phyloP scores from a whole-genome alignment of 2,329 filamentous ascomycete species.

The Verticillium albo-atrum region DNA sequence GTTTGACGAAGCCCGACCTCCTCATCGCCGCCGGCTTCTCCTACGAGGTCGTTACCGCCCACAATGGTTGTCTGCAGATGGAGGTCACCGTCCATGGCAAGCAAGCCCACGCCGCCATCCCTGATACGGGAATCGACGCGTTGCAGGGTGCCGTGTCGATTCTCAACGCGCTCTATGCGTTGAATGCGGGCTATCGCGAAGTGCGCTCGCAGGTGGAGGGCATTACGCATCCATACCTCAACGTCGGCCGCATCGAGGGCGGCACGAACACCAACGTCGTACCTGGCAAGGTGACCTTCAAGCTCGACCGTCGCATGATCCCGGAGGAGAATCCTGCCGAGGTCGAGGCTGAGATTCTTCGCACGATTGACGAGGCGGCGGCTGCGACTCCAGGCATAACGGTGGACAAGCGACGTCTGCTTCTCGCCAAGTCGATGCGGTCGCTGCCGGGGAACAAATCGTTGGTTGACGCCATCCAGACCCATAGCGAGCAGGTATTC shows the following conservation, averaged over 20 bases:
- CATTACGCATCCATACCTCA: slow-evolving; percentile 9
- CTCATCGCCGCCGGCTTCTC: slow-evolving; percentile 8
- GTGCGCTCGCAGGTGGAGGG: slow-evolving; percentile 4
- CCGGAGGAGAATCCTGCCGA: slow-evolving; percentile 3
- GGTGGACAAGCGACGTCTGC: slow-evolving; percentile 4
- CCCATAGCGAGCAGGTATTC: slow-evolving; percentile 1
- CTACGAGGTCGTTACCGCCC: slow-evolving; percentile 7
- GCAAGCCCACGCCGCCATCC: slow-evolving; percentile 7
- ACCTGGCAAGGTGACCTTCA: slow-evolving; percentile 6
- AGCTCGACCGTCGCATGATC: slow-evolving; percentile 9
- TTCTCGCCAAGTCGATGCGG: slow-evolving; percentile 6
- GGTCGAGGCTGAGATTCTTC: slow-evolving; percentile 7
- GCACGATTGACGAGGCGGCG: slow-evolving; percentile 1
- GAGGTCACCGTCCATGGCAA: slow-evolving; percentile 5
- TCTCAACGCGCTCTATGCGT: slow-evolving; percentile 7
- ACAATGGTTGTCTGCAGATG: slow-evolving; percentile 9
- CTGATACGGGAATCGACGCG: slow-evolving; percentile 5
- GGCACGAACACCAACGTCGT: slow-evolving; percentile 10
- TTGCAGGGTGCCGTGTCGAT: slow-evolving; percentile 5
- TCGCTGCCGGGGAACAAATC: slow-evolving; percentile 1
- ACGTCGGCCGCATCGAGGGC: slow-evolving; percentile 9
- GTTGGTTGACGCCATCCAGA: slow-evolving; percentile 3
- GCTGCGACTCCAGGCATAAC: neutral
- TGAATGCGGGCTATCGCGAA: slow-evolving; percentile 3
- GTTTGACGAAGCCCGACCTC: slow-evolving; percentile 6